These are phyloP conservation scores for Penicillium sp. DNA, from an alignment of 2,329 filamentous ascomycete species.

Conservation along the genomic window DNA sequence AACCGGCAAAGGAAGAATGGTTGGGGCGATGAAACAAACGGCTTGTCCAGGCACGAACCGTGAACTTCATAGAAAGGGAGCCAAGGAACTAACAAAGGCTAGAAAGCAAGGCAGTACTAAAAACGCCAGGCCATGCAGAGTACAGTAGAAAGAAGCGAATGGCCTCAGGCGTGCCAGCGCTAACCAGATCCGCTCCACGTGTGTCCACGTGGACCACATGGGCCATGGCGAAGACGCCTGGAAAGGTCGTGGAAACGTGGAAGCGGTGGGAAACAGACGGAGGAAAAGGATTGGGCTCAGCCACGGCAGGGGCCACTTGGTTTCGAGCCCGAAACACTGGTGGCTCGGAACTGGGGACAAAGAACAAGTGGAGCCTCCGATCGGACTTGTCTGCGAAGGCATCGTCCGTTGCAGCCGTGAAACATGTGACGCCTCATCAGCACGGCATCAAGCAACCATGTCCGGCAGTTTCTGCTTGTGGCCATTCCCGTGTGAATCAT, in stretches of 20 bases:
- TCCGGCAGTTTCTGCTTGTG: not conserved
- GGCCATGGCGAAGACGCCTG: slow-evolving; percentile 30
- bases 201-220: slow-evolving; percentile 41
- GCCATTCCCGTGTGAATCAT: not conserved
- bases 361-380: slow-evolving; percentile 9
- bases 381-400: slow-evolving; percentile 4
- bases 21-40: slow-evolving; percentile 7
- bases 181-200: slow-evolving; percentile 33
- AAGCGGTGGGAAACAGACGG: not conserved
- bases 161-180: slow-evolving; percentile 21
- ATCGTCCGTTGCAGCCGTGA: slow-evolving; percentile 3
- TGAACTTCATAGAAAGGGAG: not conserved
- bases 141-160: slow-evolving; percentile 18
- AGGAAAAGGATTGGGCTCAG: slow-evolving; percentile 16
- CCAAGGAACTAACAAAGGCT: not conserved
- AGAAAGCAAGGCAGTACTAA: not conserved
- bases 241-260: slow-evolving; percentile 26
- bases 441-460: not conserved
- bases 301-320: slow-evolving; percentile 7
- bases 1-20: not conserved
- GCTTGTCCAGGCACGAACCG: slow-evolving; percentile 1
- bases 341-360: slow-evolving; percentile 6
- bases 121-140: not conserved
- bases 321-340: slow-evolving; percentile 17
- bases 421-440: slow-evolving; percentile 13